Base-by-base conservation (phyloP, 2,329 filamentous ascomycete genomes). In the Tympanopsis confertula region DNA sequence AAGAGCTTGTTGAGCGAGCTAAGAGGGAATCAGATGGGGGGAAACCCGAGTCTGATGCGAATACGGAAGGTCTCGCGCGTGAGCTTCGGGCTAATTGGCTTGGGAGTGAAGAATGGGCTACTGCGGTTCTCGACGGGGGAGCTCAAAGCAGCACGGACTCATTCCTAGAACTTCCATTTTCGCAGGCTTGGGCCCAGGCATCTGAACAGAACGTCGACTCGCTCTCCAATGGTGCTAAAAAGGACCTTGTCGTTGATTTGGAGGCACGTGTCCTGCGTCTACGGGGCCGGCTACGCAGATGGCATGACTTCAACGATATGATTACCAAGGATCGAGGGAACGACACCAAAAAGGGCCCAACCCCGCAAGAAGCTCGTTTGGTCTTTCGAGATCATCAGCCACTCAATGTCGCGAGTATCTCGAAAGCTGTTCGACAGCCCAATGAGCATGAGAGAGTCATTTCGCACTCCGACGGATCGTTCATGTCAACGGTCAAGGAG, bases 401-500 rank as follows among this genome's bases (percentile, higher is more conserved):
- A 7, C 30, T 33, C 30, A 33, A 10, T 33, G 30, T 33, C 7
- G 30, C 30, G 10, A 33, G 30, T 18, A 33, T 33, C 30, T 10
- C 30, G 7, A 33, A 33, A 33, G 30, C 30, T 7, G 30, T 33
- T 33, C 30, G 30, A 13, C 10, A 33, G 30, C 30, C 30, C 7
- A 7, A 13, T 7, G n/a, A n/a, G n/a, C n/a, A n/a, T n/a, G n/a
- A n/a, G n/a, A n/a, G n/a, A n/a, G n/a, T n/a, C n/a, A n/a, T n/a
- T n/a, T n/a, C n/a, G n/a, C n/a, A n/a, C n/a, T n/a, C n/a, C n/a
- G n/a, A n/a, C n/a, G n/a, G n/a, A n/a, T n/a, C n/a, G n/a, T n/a
- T n/a, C n/a, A n/a, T n/a, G n/a, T n/a, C n/a, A n/a, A n/a, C n/a
- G n/a, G n/a, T n/a, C n/a, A n/a, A n/a, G n/a, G n/a, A n/a, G n/a